A percentile compares a stretch with the other conserved stretches of the same genome.
Evolutionary conservation across 2,329 filamentous ascomycete species (phyloP).

Genomic region (Alternaria solani): DNA sequence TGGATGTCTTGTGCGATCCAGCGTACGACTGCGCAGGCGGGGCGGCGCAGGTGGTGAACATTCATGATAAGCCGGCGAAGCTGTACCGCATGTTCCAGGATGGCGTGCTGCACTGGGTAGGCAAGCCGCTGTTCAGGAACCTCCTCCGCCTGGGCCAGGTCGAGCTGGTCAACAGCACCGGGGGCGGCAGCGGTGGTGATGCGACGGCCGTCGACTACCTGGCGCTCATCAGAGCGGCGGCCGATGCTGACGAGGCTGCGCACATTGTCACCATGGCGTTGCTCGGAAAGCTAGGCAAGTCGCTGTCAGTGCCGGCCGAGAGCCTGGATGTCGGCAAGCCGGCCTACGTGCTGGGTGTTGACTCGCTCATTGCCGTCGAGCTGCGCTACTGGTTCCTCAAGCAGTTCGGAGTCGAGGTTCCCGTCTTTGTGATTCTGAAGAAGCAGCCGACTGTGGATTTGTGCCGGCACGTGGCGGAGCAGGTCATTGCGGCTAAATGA

Average conservation of each 20-base stretch:
- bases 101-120: slow-evolving; percentile 12
- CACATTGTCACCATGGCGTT: slow-evolving; percentile 11
- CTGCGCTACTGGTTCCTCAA: slow-evolving; percentile 29
- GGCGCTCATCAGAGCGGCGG: slow-evolving; percentile 13
- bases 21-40: slow-evolving; percentile 5
- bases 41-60: slow-evolving; percentile 13
- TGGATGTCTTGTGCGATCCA: slow-evolving; percentile 15
- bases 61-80: slow-evolving; percentile 13
- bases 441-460: slow-evolving; percentile 12
- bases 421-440: slow-evolving; percentile 29
- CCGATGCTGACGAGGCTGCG: slow-evolving; percentile 13
- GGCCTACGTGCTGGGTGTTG: slow-evolving; percentile 25
- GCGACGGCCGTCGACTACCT: slow-evolving; percentile 9
- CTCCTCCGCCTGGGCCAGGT: slow-evolving; percentile 15
- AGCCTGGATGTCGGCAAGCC: slow-evolving; percentile 15
- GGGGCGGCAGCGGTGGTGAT: slow-evolving; percentile 6
- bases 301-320: slow-evolving; percentile 13
- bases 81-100: slow-evolving; percentile 18
- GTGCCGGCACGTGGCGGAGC: slow-evolving; percentile 12
- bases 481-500: slow-evolving; percentile 10
- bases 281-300: slow-evolving; percentile 13
- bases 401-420: slow-evolving; percentile 25
- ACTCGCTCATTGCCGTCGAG: slow-evolving; percentile 38
- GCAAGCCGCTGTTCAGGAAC: slow-evolving; percentile 16
- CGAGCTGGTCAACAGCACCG: slow-evolving; percentile 11